These are phyloP conservation scores for Gossypium rotundifolium DNA, from an alignment of 345 rosid species.

Conservation along the genomic window DNA sequence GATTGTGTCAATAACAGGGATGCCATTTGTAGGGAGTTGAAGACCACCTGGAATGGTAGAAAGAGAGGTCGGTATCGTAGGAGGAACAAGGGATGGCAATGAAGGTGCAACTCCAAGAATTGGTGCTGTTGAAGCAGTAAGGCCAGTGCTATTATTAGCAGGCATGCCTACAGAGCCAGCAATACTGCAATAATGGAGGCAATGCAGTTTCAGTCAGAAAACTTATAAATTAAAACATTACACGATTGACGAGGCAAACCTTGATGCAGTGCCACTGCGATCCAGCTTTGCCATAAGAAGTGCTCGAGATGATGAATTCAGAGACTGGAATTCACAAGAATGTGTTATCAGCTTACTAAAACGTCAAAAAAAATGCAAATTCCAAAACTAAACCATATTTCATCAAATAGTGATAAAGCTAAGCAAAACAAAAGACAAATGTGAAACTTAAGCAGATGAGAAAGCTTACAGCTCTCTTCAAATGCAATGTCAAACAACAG, in stretches of 20 bases:
- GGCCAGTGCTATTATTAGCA: conserved; percentile 33
- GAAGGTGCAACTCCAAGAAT: conserved; percentile 36
- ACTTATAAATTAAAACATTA: conserved; percentile 1
- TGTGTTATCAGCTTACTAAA: conserved; percentile 3
- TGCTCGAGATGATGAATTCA: conserved; percentile 87
- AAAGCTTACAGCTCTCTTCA: neutral
- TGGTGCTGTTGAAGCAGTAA: conserved; percentile 37
- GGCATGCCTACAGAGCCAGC: conserved; percentile 31
- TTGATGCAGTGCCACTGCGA: conserved; percentile 74
- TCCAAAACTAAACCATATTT: neutral
- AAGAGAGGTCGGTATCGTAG: conserved; percentile 41
- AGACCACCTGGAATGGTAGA: conserved; percentile 46
- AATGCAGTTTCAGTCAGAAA: conserved; percentile 3
- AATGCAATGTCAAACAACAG: neutral
- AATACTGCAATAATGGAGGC: conserved; percentile 23
- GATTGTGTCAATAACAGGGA: conserved; percentile 46
- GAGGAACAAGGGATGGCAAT: conserved; percentile 43
- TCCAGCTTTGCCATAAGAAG: conserved; percentile 89
- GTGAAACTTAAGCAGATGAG: neutral
- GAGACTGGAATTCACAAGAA: conserved; percentile 45
- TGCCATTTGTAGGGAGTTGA: conserved; percentile 33
- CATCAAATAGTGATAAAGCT: neutral
- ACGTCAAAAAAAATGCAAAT: neutral
- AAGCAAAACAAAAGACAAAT: neutral
- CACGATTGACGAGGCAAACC: conserved; percentile 35